These are phyloP conservation scores for Hyaloscypha finlandica DNA, from an alignment of 495 filamentous ascomycete genomes.

Conservation along the genomic window DNA sequence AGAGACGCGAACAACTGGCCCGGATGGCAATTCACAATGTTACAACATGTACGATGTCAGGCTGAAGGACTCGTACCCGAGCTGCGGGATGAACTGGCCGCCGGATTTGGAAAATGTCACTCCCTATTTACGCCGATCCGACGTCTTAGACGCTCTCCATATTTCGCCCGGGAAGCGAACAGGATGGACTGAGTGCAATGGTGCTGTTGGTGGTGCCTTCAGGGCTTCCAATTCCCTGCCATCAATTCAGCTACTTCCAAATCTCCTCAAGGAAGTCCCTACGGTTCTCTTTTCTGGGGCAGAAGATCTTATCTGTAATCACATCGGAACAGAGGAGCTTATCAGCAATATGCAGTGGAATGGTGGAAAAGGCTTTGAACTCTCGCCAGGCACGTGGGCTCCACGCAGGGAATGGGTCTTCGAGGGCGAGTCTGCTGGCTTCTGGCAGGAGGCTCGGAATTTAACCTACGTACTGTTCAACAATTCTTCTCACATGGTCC, in stretches of 20 bases:
- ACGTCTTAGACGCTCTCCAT: conserved; percentile 79
- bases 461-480: conserved; percentile 95
- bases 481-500: conserved; percentile 96
- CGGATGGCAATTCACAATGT: conserved; percentile 57
- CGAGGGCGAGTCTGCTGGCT: conserved; percentile 84
- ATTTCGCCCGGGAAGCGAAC: conserved; percentile 77
- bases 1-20: conserved; percentile 50
- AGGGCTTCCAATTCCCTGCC: conserved; percentile 66
- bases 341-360: conserved; percentile 94
- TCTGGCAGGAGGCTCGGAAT: conserved; percentile 93
- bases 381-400: conserved; percentile 86
- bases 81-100: conserved; percentile 96
- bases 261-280: conserved; percentile 71
- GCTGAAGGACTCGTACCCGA: conserved; percentile 67
- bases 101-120: conserved; percentile 74
- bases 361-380: conserved; percentile 86
- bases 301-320: conserved; percentile 95
- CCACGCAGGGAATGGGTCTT: conserved; percentile 93
- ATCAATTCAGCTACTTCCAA: conserved; percentile 73
- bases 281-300: conserved; percentile 90
- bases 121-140: conserved; percentile 80
- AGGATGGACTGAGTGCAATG: conserved; percentile 91
- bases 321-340: conserved; percentile 88
- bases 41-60: conserved; percentile 96
- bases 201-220: conserved; percentile 72